Evolutionary conservation across 1,284 basidiomycete species (phyloP).

Genomic region (Phenoliferia sp.): DNA sequence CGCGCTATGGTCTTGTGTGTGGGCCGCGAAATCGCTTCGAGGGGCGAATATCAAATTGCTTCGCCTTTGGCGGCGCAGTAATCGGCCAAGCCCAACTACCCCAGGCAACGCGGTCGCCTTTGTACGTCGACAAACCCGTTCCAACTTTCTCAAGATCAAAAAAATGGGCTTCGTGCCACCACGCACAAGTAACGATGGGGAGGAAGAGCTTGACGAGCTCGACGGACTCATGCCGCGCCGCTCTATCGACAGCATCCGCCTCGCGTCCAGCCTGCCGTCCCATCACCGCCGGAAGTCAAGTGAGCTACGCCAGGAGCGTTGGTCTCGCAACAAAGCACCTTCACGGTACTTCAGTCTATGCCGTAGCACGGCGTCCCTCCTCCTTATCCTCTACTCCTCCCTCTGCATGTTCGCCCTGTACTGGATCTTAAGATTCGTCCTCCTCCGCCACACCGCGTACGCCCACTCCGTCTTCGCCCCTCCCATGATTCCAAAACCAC

Average conservation of each 20-base stretch:
- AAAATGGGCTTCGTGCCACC: not conserved
- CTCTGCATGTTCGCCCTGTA: slow-evolving; percentile 3
- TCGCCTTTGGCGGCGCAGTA: too few species aligned
- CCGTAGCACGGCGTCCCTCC: not conserved
- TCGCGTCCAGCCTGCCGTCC: not conserved
- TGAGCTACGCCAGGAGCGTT: not conserved
- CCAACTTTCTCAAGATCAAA: not conserved
- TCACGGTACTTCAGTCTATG: not conserved
- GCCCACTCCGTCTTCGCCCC: slow-evolving; percentile 20
- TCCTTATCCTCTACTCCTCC: not conserved
- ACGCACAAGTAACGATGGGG: not conserved
- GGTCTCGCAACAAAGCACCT: not conserved
- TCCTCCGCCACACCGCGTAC: slow-evolving; percentile 16
- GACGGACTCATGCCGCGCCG: not conserved
- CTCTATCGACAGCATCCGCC: not conserved
- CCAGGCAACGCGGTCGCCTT: too few species aligned
- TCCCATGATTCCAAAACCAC: slow-evolving; percentile 10
- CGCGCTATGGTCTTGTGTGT: too few species aligned
- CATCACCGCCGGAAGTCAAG: not conserved
- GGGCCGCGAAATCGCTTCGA: too few species aligned
- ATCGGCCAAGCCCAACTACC: too few species aligned
- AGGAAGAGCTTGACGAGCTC: not conserved
- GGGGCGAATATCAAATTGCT: too few species aligned
- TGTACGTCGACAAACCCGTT: too few species aligned
- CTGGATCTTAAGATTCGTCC: slow-evolving; percentile 15